Base-by-base conservation (phyloP, 805 yeast genomes). In the Candida sanyiensis region DNA sequence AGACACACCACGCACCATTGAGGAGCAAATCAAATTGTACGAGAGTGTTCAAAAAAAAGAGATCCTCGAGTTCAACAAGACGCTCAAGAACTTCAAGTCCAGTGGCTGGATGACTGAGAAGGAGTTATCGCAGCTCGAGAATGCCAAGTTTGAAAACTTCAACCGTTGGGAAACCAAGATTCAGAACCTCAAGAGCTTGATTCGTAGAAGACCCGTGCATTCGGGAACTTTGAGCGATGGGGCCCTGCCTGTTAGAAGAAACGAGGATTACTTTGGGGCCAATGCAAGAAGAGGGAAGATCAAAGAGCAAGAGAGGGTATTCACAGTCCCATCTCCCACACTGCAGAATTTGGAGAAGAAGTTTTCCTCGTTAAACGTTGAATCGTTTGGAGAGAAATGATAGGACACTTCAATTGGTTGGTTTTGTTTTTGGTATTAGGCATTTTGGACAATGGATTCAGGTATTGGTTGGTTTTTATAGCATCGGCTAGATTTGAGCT, bases 41-140 rank as follows among this genome's bases (percentile, higher is more conserved):
- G 47, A 48, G 24, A 35, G 28, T 21, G 46, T 50, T 22, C 56
- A 51, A 33, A 32, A 35, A 21, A 30, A 39, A 13, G 56, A 52
- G 35, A 43, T 44, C 12, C 18, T 25, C 6, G 57, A 45, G 30
- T 47, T 47, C 28, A 37, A 47, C 16, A 47, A 45, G 17, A 45
- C 50, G 2, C 27, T 47, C 15, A 25, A 38, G 16, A 40, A 45
- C 26, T 29, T 52, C 11, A 42, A 42, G 33, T 37, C 40, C n/a
- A 41, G 56, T 39, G 57, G 57, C 5, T 52, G 57, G 57, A 42
- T 51, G 51, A 51, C 49, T 20, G 43, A 43, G 13, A 37, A 28
- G 15, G 56, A 52, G 34, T 15, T 50, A 1, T 10, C n/a, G 7
- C 42, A 44, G 21, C 21, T 52, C 7, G 49, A 50, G 25, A 34